Evolutionary conservation across 2,329 filamentous ascomycete genomes (phyloP).

Genomic region (Sporothrix pseudoabietina): DNA sequence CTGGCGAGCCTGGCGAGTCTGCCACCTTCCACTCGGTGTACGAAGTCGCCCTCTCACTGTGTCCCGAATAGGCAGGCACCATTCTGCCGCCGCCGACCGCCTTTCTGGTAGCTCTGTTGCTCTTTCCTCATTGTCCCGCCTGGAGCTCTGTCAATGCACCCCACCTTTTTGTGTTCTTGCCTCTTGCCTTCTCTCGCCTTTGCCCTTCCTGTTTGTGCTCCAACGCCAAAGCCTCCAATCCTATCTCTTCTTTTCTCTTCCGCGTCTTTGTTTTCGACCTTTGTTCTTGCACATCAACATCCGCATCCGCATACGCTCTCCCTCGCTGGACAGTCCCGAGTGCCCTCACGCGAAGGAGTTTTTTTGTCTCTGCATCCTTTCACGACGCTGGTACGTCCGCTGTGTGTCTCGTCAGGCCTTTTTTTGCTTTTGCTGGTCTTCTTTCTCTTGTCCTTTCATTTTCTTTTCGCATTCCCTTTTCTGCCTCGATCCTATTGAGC

Average conservation of each 20-base stretch:
- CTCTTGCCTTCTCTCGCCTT: neutral
- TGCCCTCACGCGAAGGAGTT: neutral
- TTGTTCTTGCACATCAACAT: constrained; percentile 15
- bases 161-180: neutral
- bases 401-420: neutral
- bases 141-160: constrained; percentile 17
- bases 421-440: neutral
- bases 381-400: constrained; percentile 1
- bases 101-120: neutral
- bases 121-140: neutral
- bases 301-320: constrained; percentile 9
- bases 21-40: no score
- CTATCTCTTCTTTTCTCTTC: neutral
- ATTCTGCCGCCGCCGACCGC: constrained; percentile 17
- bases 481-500: neutral
- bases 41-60: neutral
- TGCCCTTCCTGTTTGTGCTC: neutral
- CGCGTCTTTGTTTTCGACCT: neutral
- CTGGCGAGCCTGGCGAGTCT: neutral
- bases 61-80: constrained; percentile 5
- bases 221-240: constrained; percentile 2
- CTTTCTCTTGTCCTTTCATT: neutral
- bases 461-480: neutral
- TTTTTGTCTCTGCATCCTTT: neutral
- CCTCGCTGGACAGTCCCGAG: neutral